Percentiles rank a stretch among this genome's conserved stretches.
phyloP scores from a whole-genome alignment of 768 basidiomycete species.

The Lanmaoa pseudosensibilis region DNA sequence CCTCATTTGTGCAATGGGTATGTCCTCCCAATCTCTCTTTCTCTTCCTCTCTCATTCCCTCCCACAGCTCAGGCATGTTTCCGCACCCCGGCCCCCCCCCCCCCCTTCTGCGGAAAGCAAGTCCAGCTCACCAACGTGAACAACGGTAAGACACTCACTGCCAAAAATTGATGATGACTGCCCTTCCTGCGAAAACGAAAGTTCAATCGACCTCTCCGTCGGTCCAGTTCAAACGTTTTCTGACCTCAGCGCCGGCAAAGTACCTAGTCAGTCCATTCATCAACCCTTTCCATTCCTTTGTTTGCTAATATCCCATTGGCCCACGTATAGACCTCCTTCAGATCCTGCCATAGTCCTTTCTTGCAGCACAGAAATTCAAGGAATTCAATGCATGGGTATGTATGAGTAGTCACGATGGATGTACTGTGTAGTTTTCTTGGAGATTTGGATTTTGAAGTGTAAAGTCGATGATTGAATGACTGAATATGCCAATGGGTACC shows the following conservation, averaged over 20 bases:
- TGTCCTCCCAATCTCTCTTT: slow-evolving; percentile 16
- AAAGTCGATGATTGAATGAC: no score
- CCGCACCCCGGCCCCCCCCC: slow-evolving; percentile 45
- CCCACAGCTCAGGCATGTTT: slow-evolving; percentile 51
- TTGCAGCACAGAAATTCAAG: no score
- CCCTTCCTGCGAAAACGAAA: slow-evolving; percentile 65
- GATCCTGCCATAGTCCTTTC: slow-evolving; percentile 14
- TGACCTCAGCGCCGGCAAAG: slow-evolving; percentile 46
- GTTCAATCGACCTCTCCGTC: slow-evolving; percentile 72
- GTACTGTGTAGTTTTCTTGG: no score
- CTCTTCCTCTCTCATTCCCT: slow-evolving; percentile 1
- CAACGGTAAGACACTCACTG: slow-evolving; percentile 50
- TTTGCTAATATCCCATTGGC: slow-evolving; percentile 19
- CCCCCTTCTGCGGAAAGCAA: slow-evolving; percentile 62
- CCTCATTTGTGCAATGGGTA: slow-evolving; percentile 64
- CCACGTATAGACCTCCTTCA: slow-evolving; percentile 15
- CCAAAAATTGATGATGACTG: slow-evolving; percentile 77
- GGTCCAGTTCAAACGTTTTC: slow-evolving; percentile 66
- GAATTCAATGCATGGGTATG: no score
- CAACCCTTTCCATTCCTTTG: neutral
- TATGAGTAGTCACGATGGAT: no score
- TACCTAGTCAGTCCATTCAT: slow-evolving; percentile 49
- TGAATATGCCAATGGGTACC: no score
- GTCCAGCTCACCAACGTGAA: slow-evolving; percentile 67
- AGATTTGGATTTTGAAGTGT: no score